Evolutionary conservation across 1,139 yeast genomes (phyloP).

Genomic region (Debaryomycetaceae sp.): DNA sequence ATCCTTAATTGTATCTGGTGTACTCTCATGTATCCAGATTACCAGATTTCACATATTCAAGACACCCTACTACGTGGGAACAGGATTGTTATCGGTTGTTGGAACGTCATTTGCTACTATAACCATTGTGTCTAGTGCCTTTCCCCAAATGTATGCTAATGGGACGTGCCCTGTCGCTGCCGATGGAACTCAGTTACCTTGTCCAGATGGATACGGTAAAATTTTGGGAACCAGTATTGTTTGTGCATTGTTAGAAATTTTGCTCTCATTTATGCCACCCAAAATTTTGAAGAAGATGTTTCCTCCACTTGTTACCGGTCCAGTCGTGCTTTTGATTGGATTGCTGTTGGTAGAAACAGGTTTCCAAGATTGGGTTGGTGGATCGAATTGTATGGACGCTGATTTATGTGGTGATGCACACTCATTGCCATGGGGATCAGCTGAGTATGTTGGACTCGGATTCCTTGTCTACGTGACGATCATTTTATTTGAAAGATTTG

Average conservation of each 20-base stretch:
- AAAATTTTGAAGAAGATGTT: conserved; percentile 63
- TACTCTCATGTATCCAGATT: conserved; percentile 72
- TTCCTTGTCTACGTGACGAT: conserved; percentile 75
- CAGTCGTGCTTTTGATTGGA: conserved; percentile 84
- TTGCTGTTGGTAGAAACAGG: conserved; percentile 64
- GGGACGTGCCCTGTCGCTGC: conserved; percentile 62
- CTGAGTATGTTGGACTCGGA: conserved; percentile 81
- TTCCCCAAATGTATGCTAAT: conserved; percentile 73
- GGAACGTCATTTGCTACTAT: conserved; percentile 90
- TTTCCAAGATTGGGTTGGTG: conserved; percentile 84
- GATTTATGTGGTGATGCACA: conserved; percentile 34
- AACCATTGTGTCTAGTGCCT: conserved; percentile 68
- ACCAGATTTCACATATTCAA: conserved; percentile 71
- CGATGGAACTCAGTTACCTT: conserved; percentile 58
- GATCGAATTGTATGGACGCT: conserved; percentile 59
- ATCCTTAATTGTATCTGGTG: conserved; percentile 71
- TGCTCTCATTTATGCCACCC: conserved; percentile 74
- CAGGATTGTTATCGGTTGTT: conserved; percentile 83
- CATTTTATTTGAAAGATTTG: conserved; percentile 75
- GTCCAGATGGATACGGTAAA: conserved; percentile 90
- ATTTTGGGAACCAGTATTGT: conserved; percentile 74
- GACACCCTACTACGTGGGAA: conserved; percentile 76
- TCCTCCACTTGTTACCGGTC: conserved; percentile 91
- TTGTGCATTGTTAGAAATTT: conserved; percentile 71
- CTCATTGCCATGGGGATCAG: conserved; percentile 74